Percentiles rank a stretch among this genome's conserved stretches.
Evolutionary conservation across 345 rosid species (phyloP).

Genomic region (Mallotus nudiflorus): DNA sequence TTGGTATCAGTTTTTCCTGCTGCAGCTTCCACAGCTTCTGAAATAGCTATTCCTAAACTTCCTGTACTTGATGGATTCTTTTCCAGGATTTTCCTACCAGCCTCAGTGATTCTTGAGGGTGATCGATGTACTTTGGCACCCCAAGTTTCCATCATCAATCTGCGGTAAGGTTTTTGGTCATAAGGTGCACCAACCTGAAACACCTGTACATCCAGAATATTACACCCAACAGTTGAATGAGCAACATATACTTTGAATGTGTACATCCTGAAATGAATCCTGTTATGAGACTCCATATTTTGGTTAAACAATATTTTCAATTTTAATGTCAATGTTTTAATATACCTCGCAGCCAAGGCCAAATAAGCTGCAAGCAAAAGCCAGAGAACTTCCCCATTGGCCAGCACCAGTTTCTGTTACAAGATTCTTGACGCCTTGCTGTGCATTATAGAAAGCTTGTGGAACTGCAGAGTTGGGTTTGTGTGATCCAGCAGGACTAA

Average conservation of each 20-base stretch:
- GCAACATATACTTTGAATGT: too few relatives aligned
- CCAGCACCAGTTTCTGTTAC: conserved; percentile 99
- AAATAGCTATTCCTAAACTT: conserved; percentile 94
- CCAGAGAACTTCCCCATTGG: conserved; percentile 93
- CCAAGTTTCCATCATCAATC: conserved; percentile 99
- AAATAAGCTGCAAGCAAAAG: conserved; percentile 87
- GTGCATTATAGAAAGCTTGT: conserved; percentile 77
- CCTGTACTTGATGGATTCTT: conserved; percentile 71
- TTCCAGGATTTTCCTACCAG: conserved; percentile 67
- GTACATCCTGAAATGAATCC: too few relatives aligned
- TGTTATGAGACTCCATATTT: too few relatives aligned
- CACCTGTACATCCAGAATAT: conserved; percentile 67
- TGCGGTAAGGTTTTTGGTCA: conserved; percentile 88
- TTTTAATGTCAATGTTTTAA: too few relatives aligned
- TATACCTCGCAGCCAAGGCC: conserved; percentile 80
- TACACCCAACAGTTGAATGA: too few relatives aligned
- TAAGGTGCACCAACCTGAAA: conserved; percentile 97
- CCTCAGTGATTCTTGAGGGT: conserved; percentile 66
- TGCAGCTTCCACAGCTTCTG: conserved; percentile 96
- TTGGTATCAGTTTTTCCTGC: conserved; percentile 65
- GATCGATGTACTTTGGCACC: conserved; percentile 95
- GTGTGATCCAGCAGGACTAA: conserved; percentile 96
- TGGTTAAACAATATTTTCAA: too few relatives aligned
- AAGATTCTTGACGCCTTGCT: conserved; percentile 71
- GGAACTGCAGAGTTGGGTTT: conserved; percentile 91